A percentile compares a stretch with the other conserved stretches of the same genome.
These are phyloP conservation scores for Linum trigynum DNA, from an alignment of 345 rosid species.

Conservation along the genomic window DNA sequence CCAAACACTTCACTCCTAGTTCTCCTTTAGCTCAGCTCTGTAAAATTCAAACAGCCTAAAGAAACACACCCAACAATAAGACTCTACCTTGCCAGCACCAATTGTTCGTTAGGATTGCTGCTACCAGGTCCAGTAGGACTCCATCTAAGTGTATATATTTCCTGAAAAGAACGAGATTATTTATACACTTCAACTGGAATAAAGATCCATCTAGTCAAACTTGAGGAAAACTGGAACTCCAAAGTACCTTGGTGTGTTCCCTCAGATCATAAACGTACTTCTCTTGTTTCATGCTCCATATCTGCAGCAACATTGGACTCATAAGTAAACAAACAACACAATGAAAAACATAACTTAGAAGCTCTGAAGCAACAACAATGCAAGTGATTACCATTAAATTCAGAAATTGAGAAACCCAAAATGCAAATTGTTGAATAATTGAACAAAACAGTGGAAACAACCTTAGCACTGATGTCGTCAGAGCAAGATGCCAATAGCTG, in stretches of 20 bases:
- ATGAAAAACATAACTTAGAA: background rate
- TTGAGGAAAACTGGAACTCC: background rate
- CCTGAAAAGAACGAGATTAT: conserved; percentile 36
- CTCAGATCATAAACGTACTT: conserved; percentile 73
- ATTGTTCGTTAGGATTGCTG: conserved; percentile 82
- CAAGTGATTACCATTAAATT: background rate
- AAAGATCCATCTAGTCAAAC: background rate
- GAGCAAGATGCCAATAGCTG: conserved; percentile 90
- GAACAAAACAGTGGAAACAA: conserved; percentile 16
- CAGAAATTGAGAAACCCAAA: background rate
- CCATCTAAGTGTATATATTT: conserved; percentile 89
- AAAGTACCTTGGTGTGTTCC: conserved; percentile 60
- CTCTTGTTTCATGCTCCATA: conserved; percentile 81
- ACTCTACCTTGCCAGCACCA: conserved; percentile 75
- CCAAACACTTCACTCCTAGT: too few relatives aligned
- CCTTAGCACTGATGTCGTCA: conserved; percentile 96
- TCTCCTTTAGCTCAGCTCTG: too few relatives aligned
- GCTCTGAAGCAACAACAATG: background rate
- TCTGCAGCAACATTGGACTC: conserved; percentile 27
- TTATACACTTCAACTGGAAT: background rate
- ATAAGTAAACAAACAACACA: conserved; percentile 5
- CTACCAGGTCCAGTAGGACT: conserved; percentile 92
- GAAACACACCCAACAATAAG: background rate
- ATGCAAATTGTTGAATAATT: background rate
- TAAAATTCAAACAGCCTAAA: too few relatives aligned